Evolutionary conservation across 2,329 filamentous ascomycete species (phyloP).

Genomic region (Xylariaceae sp.): DNA sequence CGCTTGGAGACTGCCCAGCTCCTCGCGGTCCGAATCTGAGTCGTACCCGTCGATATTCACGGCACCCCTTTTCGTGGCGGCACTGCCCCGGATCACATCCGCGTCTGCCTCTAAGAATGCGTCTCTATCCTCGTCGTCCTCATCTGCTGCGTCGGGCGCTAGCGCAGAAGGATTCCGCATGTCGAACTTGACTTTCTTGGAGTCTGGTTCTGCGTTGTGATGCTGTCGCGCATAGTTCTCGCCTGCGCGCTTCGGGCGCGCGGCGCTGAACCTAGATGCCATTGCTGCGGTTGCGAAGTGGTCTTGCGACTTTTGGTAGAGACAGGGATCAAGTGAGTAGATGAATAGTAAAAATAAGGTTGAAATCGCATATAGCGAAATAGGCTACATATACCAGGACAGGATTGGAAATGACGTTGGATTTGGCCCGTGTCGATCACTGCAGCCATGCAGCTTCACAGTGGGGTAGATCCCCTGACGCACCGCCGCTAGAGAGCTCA

Average conservation of each 20-base stretch:
- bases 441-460: constrained; percentile 18
- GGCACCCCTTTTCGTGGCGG: constrained; percentile 84
- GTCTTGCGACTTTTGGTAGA: background rate
- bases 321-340: background rate
- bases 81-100: constrained; percentile 85
- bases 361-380: constrained; percentile 7
- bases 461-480: constrained; percentile 25
- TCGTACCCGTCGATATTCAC: constrained; percentile 98
- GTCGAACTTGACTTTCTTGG: constrained; percentile 90
- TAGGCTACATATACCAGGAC: too few species aligned
- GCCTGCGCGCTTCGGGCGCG: constrained; percentile 81
- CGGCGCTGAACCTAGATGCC: constrained; percentile 66
- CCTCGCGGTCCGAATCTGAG: constrained; percentile 87
- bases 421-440: constrained; percentile 33
- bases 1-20: constrained; percentile 43
- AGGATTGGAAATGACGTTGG: constrained; percentile 36
- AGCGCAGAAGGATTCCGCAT: constrained; percentile 92
- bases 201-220: constrained; percentile 57
- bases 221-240: constrained; percentile 81
- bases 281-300: constrained; percentile 42
- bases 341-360: background rate
- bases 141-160: constrained; percentile 75
- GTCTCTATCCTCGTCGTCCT: constrained; percentile 54
- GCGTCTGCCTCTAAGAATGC: constrained; percentile 86
- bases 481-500: background rate